Percentiles rank a stretch among this genome's conserved stretches.
Evolutionary conservation across 1,284 basidiomycete species (phyloP).

Genomic region (Agroathelia rolfsii): DNA sequence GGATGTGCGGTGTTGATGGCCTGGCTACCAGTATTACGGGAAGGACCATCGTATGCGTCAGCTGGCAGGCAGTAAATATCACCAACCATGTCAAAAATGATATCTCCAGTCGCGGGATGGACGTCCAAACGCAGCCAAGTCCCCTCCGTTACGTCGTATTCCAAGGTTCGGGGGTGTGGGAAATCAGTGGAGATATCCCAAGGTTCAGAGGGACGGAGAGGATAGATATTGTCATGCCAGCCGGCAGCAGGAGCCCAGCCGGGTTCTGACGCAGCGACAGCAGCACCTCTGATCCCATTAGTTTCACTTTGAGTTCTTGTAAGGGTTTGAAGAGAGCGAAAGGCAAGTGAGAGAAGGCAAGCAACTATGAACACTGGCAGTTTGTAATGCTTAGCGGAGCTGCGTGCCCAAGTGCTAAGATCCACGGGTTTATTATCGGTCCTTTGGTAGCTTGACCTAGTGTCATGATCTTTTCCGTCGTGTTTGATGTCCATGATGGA

Average conservation of each 20-base stretch:
- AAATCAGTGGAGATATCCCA: constrained; percentile 78
- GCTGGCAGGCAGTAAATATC: constrained; percentile 63
- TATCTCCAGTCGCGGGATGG: constrained; percentile 54
- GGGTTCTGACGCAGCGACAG: too few relatives aligned
- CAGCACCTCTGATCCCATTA: too few relatives aligned
- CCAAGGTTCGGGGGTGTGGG: constrained; percentile 50
- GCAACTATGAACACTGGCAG: too few relatives aligned
- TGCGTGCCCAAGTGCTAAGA: too few relatives aligned
- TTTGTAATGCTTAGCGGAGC: too few relatives aligned
- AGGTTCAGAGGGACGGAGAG: constrained; percentile 47
- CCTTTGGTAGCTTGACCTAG: too few relatives aligned
- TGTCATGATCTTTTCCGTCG: too few relatives aligned
- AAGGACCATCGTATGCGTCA: constrained; percentile 19
- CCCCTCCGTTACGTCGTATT: constrained; percentile 60
- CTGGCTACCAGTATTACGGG: constrained; percentile 21
- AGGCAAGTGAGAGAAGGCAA: too few relatives aligned
- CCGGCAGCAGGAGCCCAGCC: constrained; percentile 30
- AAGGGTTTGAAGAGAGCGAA: too few relatives aligned
- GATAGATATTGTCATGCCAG: constrained; percentile 56
- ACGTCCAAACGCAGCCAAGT: constrained; percentile 69
- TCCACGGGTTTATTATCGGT: too few relatives aligned
- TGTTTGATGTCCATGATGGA: too few relatives aligned
- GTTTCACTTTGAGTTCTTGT: too few relatives aligned
- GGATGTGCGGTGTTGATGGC: constrained; percentile 32
- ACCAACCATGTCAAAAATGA: constrained; percentile 66